Evolutionary conservation across 352 stramenopile species (phyloP), one percentile per base, ranked within the genome.

Genomic region (Phytophthora meadii): DNA sequence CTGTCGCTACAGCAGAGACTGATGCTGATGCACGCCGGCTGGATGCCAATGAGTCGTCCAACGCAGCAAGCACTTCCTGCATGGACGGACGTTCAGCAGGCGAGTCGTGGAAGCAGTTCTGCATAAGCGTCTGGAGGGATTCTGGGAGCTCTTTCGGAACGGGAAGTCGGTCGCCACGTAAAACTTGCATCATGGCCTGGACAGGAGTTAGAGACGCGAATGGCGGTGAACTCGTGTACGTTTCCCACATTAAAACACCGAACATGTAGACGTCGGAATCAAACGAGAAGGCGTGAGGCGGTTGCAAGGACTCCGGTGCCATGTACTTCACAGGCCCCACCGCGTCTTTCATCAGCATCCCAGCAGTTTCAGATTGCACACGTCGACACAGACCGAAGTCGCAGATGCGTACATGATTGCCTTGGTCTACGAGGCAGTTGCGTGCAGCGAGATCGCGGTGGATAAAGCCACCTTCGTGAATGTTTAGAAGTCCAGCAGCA

Each of bases 391-490:
- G 68, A 5, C 86, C 86, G 74, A 94, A 94, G 54, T 94, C 87
- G 46, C 82, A 92, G 36, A 93, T 89, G 27, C 88, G 88, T 37
- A 91, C 83, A 2, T 72, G 79, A 8, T 79, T 57, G 17, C 82
- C 65, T 30, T 86, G 54, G 45, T 92, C 84, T 9, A 94, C 81
- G 4, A 94, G 67, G 50, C 87, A 94, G 63, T 94, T 94, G 7
- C 87, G 79, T 5, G 84, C 87, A 4, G 84, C 87, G 28, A 94
- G 81, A 40, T 94, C 87, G 30, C 87, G 83, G 50, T 94, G 87
- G 42, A 94, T 90, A 30, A 94, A 93, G 22, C 84, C 84, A 61
- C 87, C 87, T 84, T 94, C 81, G 58, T 94, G 87, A 48, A 94
- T 90, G 42, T 93, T 94, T n/a, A 92, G 74, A 17, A 94, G 36